These are phyloP conservation scores for Alternaria angustiovoidea DNA, from an alignment of 2,329 filamentous ascomycete species.

Conservation along the genomic window DNA sequence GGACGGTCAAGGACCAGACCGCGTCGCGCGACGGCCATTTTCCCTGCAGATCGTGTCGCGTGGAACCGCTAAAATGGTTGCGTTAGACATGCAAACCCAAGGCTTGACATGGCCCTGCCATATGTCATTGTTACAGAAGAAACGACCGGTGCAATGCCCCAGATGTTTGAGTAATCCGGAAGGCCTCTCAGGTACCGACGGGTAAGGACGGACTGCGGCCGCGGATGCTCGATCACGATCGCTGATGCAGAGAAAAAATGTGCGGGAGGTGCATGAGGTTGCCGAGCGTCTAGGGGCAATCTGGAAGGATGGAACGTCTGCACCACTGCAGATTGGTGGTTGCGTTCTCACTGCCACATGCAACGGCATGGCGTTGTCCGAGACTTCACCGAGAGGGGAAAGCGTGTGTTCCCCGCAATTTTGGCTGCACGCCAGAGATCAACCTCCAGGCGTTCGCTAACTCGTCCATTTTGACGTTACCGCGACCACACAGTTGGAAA, in stretches of 20 bases:
- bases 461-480: slow-evolving; percentile 10
- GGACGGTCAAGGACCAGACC: slow-evolving; percentile 2
- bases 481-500: slow-evolving; percentile 7
- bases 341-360: neutral
- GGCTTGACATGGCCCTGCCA: slow-evolving; percentile 1
- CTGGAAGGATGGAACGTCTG: slow-evolving; percentile 19
- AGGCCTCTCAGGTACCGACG: slow-evolving; percentile 6
- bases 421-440: slow-evolving; percentile 8
- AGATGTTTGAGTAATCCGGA: neutral
- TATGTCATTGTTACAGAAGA: neutral
- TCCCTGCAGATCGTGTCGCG: slow-evolving; percentile 11
- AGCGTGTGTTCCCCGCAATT: slow-evolving; percentile 22
- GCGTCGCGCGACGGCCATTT: slow-evolving; percentile 2
- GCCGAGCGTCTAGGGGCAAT: slow-evolving; percentile 14
- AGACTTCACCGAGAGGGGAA: slow-evolving; percentile 30
- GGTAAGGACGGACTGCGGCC: slow-evolving; percentile 3
- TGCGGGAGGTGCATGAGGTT: slow-evolving; percentile 12
- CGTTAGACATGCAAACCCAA: neutral
- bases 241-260: slow-evolving; percentile 8
- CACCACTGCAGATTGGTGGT: slow-evolving; percentile 4
- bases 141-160: neutral
- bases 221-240: slow-evolving; percentile 5
- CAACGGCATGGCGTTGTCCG: slow-evolving; percentile 22
- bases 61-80: neutral
- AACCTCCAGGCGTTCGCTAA: slow-evolving; percentile 24